Evolutionary conservation across 1,284 basidiomycete species (phyloP), one percentile per base, ranked within the genome.

Genomic region (Cryptococcus sp.): DNA sequence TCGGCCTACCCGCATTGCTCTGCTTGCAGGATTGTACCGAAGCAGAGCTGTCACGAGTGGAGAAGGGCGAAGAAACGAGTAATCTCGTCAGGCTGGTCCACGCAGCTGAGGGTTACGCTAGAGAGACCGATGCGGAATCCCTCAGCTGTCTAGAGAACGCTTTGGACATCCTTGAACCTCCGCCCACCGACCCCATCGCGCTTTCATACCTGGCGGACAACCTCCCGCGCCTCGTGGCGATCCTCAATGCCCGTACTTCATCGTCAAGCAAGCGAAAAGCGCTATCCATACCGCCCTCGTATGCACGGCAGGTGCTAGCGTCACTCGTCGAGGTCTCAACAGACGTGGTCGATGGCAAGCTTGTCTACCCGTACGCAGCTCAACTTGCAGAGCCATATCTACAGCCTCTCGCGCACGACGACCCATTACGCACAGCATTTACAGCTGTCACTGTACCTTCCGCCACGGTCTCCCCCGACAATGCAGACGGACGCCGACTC

Each of bases 11-110:
- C 4, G 40, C 64, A 2, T 46, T 69, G 0, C 15, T 38, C 11
- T n/a, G 59, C 13, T 38, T 65, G 13, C 25, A 31, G 16, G 47
- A 54, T 31, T 42, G 39, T 10, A 42, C n/a, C 4, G 56, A 51
- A 39, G 54, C 31, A 3, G 64, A 69, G 22, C 41, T 64, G 27
- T 31, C 64, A 46, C 47, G 50, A 7, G 49, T 60, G 16, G 60
- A 55, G 35, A 25, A 20, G 13, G 60, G 53, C 8, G 41, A 55
- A 19, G 53, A 53, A 19, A 49, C 35, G 42, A 69, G 67, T 52
- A 66, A 66, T 47, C 47, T 66, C 5, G 19, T 53, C 3, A 50
- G 57, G 35, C 31, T 69, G 48, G 8, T 68, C 2, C 58, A 56
- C 1, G 6, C 54, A 20, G 62, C 57, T 3, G 47, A 65, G 31